These are phyloP conservation scores for Neurospora sp. DNA, from an alignment of 2,329 filamentous ascomycete species.

Conservation along the genomic window DNA sequence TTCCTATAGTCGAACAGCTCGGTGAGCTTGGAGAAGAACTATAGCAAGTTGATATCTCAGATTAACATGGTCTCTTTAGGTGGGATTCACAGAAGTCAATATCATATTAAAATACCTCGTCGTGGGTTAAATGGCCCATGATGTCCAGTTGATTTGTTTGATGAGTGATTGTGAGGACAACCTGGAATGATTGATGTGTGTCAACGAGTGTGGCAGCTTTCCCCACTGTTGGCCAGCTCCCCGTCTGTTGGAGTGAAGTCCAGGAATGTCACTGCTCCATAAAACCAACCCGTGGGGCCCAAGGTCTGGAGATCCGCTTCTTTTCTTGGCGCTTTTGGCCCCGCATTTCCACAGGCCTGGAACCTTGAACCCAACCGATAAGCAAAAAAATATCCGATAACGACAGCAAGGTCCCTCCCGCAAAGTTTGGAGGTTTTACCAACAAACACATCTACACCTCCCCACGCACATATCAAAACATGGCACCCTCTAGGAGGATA, in stretches of 20 bases:
- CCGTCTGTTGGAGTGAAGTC: not conserved
- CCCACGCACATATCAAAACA: slow-evolving; percentile 7
- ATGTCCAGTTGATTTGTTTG: not conserved
- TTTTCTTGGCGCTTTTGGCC: not conserved
- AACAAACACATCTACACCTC: not conserved
- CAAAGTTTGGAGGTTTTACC: not conserved
- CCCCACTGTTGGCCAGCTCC: not conserved
- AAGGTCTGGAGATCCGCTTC: not conserved
- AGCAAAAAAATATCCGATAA: not conserved
- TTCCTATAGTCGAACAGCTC: slow-evolving; percentile 60
- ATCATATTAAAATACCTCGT: slow-evolving; percentile 24
- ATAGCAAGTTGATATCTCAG: not conserved
- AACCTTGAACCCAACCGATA: not conserved
- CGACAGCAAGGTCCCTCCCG: not conserved
- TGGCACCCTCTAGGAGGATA: slow-evolving; percentile 18
- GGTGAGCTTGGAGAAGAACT: slow-evolving; percentile 66
- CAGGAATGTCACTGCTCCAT: not conserved
- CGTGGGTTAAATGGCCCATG: slow-evolving; percentile 29
- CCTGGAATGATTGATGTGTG: slow-evolving; percentile 1
- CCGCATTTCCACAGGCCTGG: not conserved
- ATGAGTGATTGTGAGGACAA: not conserved
- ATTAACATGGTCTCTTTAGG: not conserved
- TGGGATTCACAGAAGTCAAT: not conserved
- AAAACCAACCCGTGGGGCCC: not conserved
- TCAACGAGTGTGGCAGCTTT: not conserved